These are phyloP conservation scores for Podospora fimiseda DNA, from an alignment of 495 filamentous ascomycete genomes.

Conservation along the genomic window DNA sequence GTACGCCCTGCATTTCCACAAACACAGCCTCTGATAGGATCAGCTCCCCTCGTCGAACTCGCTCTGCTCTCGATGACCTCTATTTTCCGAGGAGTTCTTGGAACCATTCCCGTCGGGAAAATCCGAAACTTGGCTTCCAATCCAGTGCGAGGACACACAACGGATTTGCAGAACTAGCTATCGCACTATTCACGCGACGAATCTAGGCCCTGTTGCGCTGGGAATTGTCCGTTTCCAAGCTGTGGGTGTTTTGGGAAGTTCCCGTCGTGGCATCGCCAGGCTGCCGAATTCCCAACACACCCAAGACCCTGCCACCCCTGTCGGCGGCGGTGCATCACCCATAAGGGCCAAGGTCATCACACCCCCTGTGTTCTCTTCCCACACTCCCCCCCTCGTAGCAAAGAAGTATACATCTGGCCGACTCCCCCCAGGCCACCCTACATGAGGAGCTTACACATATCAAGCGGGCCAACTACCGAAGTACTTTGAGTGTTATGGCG, in stretches of 20 bases:
- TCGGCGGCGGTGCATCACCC: constrained; percentile 20
- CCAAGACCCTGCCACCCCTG: constrained; percentile 21
- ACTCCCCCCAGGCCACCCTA: not conserved
- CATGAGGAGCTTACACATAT: constrained; percentile 8
- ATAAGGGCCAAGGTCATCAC: not conserved
- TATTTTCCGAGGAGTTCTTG: not conserved
- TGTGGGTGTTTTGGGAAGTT: not conserved
- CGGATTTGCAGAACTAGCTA: too few relatives aligned
- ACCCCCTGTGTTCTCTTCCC: constrained; percentile 7
- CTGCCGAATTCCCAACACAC: constrained; percentile 24
- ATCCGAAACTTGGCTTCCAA: not conserved
- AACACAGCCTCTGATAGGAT: constrained; percentile 2
- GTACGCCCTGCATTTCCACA: too few relatives aligned
- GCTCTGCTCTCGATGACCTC: not conserved
- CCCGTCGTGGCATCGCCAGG: constrained; percentile 21
- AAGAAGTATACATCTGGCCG: not conserved
- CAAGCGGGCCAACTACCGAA: constrained; percentile 3
- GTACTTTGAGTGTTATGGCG: not conserved
- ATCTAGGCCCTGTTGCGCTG: constrained; percentile 11
- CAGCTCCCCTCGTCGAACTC: not conserved
- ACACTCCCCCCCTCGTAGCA: not conserved
- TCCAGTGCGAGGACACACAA: not conserved
- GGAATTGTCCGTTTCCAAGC: not conserved
- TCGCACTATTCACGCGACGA: too few relatives aligned
- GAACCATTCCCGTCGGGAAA: not conserved